Percentiles rank a stretch among this genome's conserved stretches.
Conservation (phyloP, 1,284 basidiomycete species). For the Malassezia pachydermatis region DNA sequence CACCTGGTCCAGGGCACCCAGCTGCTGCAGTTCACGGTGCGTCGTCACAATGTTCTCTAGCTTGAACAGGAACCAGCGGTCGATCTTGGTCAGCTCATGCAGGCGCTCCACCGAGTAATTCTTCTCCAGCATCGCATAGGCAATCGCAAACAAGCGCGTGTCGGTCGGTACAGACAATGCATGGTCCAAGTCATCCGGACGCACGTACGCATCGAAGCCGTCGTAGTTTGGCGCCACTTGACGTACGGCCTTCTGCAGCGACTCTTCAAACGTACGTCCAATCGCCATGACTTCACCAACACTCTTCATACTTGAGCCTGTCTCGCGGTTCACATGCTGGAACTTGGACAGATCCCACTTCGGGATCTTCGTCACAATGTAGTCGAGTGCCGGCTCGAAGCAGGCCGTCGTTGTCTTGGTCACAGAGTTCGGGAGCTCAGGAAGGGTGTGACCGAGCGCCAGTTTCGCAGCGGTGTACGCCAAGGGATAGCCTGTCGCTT, state of each 20-base stretch:
- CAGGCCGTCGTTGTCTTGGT: slow-evolving; percentile 99
- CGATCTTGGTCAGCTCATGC: slow-evolving; percentile 92
- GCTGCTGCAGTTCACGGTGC: slow-evolving; percentile 42
- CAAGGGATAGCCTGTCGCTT: slow-evolving; percentile 96
- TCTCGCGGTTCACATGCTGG: slow-evolving; percentile 83
- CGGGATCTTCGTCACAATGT: slow-evolving; percentile 98
- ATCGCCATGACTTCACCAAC: slow-evolving; percentile 99
- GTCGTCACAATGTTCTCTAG: slow-evolving; percentile 79
- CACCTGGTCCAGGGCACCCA: slow-evolving; percentile 56
- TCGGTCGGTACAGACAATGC: slow-evolving; percentile 68
- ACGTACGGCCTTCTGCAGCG: slow-evolving; percentile 93
- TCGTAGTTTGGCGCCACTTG: slow-evolving; percentile 79
- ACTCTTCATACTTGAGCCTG: slow-evolving; percentile 97
- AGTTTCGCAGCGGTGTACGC: slow-evolving; percentile 99
- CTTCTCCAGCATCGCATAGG: slow-evolving; percentile 91
- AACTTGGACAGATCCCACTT: slow-evolving; percentile 99
- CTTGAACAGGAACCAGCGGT: slow-evolving; percentile 96
- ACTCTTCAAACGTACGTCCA: slow-evolving; percentile 96
- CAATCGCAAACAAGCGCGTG: slow-evolving; percentile 89
- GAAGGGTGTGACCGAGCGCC: slow-evolving; percentile 93
- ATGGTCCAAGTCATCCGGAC: slow-evolving; percentile 70
- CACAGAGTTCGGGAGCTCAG: slow-evolving; percentile 94
- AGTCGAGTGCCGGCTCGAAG: slow-evolving; percentile 98
- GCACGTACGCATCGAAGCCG: slow-evolving; percentile 60
- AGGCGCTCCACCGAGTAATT: slow-evolving; percentile 79